A percentile compares a stretch with the other conserved stretches of the same genome.
Evolutionary conservation across 2,329 filamentous ascomycete species (phyloP).

Genomic region (Coniochaeta ligniaria): DNA sequence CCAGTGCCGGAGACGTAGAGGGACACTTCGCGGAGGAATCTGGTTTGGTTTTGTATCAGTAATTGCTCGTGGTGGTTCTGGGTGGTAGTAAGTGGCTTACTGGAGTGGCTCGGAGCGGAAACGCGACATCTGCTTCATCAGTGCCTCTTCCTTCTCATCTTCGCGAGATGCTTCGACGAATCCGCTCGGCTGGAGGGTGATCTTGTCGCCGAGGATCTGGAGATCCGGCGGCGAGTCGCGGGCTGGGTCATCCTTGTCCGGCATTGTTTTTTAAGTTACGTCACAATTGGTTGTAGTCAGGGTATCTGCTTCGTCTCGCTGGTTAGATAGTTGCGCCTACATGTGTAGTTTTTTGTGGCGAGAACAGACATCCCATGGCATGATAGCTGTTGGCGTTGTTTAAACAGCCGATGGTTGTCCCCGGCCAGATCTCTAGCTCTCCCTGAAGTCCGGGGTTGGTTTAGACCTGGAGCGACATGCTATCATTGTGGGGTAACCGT

Average conservation of each 20-base stretch:
- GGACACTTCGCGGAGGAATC: constrained; percentile 89
- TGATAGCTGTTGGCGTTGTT: background rate
- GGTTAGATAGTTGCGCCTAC: background rate
- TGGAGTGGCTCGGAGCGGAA: constrained; percentile 67
- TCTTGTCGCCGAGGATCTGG: constrained; percentile 66
- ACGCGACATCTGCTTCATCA: constrained; percentile 78
- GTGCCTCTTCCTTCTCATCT: constrained; percentile 55
- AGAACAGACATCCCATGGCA: background rate
- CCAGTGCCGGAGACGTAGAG: constrained; percentile 88
- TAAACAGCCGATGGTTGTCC: background rate
- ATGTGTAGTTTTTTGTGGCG: background rate
- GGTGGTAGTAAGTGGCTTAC: constrained; percentile 23
- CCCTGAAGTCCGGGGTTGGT: background rate
- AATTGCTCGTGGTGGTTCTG: background rate
- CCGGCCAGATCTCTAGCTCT: background rate
- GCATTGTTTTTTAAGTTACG: constrained; percentile 23
- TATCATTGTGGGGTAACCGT: background rate
- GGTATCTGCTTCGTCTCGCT: background rate
- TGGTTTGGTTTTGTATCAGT: constrained; percentile 22
- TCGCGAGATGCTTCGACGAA: constrained; percentile 46
- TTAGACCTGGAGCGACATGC: background rate
- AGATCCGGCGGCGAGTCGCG: constrained; percentile 62
- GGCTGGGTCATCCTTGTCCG: constrained; percentile 29
- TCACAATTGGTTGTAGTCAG: background rate
- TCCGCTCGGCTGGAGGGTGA: constrained; percentile 68